Evolutionary conservation across 2,329 filamentous ascomycete species (phyloP), one percentile per base, ranked within the genome.

Genomic region (Arachnomyces sp.): DNA sequence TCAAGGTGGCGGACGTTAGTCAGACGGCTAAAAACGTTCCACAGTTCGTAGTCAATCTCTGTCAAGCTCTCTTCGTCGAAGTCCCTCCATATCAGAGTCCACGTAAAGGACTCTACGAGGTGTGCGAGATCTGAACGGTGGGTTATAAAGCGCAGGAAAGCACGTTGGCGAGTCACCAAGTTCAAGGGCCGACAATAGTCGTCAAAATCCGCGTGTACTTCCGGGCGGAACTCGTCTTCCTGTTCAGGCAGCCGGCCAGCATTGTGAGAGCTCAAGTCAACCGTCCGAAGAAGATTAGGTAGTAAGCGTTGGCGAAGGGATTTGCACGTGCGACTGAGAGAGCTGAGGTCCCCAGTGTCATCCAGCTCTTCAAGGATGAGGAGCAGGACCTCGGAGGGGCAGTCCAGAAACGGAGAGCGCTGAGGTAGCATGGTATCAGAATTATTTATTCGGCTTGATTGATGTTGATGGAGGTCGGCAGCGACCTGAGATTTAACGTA

Each of bases 1-100:
- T 44, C 42, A 8, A 44, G 38, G 8, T 31, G 37, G 8, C 28
- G 42, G n/a, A 44, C 42, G 31, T 44, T 44, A 21, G 7, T 35
- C 9, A 44, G 37, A 11, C 38, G 33, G 18, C 38, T 38, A 21
- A 44, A 44, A 18, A 44, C 42, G 15, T 40, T 40, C 42, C 42
- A 44, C 16, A 44, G 15, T 34, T 44, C 38, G 34, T 29, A 38
- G 21, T 40, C 42, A 28, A 40, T 44, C 2, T 37, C 32, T 2
- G 16, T 25, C 7, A 40, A 17, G 16, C 14, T 14, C 31, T 36
- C 25, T 14, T 40, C 42, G n/a, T 40, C 18, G 21, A 35, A 36
- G 21, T 40, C 38, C 7, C 36, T 13, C 42, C 42, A 44, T 25
- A 38, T 9, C 7, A 44, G 38, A 5, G 42, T 44, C 42, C 42